Conservation (phyloP, 2,329 filamentous ascomycete genomes). For the Mycosphaerella sp. region DNA sequence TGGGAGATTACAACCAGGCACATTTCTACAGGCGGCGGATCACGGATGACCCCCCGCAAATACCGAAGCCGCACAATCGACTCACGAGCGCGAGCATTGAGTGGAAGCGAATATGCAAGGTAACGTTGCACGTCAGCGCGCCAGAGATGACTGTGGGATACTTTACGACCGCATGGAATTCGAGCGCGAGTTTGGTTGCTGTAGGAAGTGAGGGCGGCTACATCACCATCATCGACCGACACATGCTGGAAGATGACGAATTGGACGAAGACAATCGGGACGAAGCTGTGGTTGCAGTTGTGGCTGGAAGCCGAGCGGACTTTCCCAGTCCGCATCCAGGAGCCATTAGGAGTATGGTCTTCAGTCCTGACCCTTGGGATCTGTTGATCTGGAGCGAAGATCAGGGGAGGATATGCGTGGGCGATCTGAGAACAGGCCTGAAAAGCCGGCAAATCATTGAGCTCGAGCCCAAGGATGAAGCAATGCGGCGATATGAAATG, state of each 20-base stretch:
- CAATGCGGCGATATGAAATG: conserved; percentile 48
- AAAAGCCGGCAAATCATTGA: conserved; percentile 61
- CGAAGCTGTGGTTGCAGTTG: conserved; percentile 64
- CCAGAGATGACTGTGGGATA: conserved; percentile 48
- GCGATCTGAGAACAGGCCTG: conserved; percentile 63
- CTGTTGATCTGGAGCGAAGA: conserved; percentile 93
- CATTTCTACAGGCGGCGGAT: conserved; percentile 66
- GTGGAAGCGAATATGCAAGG: conserved; percentile 39
- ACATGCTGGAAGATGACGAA: conserved; percentile 33
- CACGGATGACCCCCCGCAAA: conserved; percentile 30
- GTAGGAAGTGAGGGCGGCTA: conserved; percentile 74
- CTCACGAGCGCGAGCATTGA: conserved; percentile 31
- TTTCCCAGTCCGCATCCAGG: conserved; percentile 52
- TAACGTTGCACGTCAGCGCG: conserved; percentile 38
- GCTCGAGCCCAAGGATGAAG: conserved; percentile 52
- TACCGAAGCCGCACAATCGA: conserved; percentile 35
- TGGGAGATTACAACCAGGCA: conserved; percentile 79
- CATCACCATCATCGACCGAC: conserved; percentile 66
- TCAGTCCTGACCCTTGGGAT: conserved; percentile 84
- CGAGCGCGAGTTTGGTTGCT: conserved; percentile 63
- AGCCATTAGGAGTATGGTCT: conserved; percentile 84
- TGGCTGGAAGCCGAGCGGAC: conserved; percentile 67
- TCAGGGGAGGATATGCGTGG: conserved; percentile 65
- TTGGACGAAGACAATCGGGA: conserved; percentile 36
- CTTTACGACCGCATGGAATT: conserved; percentile 72